Percentiles rank a stretch among this genome's conserved stretches.
phyloP scores from a whole-genome alignment of 2,329 filamentous ascomycete species.

The Colletotrichum tofieldiae region DNA sequence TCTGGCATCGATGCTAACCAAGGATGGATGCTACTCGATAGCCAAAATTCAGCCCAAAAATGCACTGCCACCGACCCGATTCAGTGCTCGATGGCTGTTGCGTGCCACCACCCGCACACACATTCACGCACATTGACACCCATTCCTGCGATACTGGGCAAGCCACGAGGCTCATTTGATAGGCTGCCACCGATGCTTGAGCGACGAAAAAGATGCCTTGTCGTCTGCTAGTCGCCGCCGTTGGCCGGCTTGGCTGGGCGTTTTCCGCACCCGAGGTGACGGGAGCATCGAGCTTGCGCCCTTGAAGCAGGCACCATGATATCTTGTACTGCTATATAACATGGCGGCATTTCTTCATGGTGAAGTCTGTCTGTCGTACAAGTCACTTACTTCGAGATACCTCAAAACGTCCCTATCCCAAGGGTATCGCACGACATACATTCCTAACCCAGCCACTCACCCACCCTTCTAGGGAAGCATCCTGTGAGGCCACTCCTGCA shows the following conservation, averaged over 20 bases:
- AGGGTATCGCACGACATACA: neutral
- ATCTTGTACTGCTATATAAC: neutral
- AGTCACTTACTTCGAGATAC: neutral
- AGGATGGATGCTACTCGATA: neutral
- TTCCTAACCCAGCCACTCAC: neutral
- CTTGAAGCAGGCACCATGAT: neutral
- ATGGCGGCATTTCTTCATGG: neutral
- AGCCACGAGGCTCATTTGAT: neutral
- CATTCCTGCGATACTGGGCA: neutral
- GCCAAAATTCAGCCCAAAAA: neutral
- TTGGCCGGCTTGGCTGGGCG: slow-evolving; percentile 1
- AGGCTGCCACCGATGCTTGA: neutral
- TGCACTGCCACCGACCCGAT: neutral
- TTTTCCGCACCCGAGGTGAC: neutral
- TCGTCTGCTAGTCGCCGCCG: neutral
- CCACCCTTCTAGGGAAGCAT: neutral
- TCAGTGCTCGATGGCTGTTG: neutral
- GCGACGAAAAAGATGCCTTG: neutral
- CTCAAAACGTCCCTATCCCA: neutral
- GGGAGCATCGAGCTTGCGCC: neutral
- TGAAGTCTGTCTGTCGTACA: neutral
- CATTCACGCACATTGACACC: neutral
- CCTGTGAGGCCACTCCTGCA: neutral
- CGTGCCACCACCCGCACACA: neutral
- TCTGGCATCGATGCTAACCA: neutral